Percentiles rank a stretch among this genome's conserved stretches.
Evolutionary conservation across 768 basidiomycete genomes (phyloP).

Genomic region (Russula foetens): DNA sequence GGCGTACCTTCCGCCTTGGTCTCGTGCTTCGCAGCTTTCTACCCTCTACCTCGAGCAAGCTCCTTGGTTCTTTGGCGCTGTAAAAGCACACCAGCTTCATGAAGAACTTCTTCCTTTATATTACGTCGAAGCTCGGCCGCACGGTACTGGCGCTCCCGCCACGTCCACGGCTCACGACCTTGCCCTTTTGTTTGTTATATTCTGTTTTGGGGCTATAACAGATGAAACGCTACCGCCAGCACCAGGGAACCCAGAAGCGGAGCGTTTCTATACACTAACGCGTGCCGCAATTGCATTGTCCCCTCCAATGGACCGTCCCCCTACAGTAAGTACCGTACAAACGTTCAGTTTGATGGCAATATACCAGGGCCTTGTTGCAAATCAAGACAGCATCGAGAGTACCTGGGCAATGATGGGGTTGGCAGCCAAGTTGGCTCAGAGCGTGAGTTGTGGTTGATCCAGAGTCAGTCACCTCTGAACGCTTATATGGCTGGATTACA

Average conservation of each 20-base stretch:
- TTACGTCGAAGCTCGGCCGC: slow-evolving; percentile 41
- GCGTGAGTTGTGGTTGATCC: slow-evolving; percentile 36
- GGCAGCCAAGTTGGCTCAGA: slow-evolving; percentile 58
- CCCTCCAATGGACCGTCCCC: slow-evolving; percentile 61
- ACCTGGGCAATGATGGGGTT: slow-evolving; percentile 63
- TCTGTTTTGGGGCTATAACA: slow-evolving; percentile 7
- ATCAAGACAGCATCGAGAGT: slow-evolving; percentile 61
- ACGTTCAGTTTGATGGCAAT: slow-evolving; percentile 60
- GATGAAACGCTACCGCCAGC: slow-evolving; percentile 25
- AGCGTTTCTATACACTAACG: slow-evolving; percentile 50
- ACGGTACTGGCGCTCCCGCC: background rate
- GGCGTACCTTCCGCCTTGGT: slow-evolving; percentile 49
- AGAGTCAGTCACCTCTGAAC: background rate
- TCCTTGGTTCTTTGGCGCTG: slow-evolving; percentile 73
- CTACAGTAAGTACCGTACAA: slow-evolving; percentile 64
- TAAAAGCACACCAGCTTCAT: slow-evolving; percentile 52
- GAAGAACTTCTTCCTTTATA: slow-evolving; percentile 59
- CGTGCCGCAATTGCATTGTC: slow-evolving; percentile 59
- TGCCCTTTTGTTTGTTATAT: slow-evolving; percentile 9
- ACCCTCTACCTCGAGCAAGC: slow-evolving; percentile 72
- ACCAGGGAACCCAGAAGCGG: slow-evolving; percentile 43
- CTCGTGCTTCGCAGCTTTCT: slow-evolving; percentile 48
- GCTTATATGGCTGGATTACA: slow-evolving; percentile 22
- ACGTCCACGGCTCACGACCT: slow-evolving; percentile 8
- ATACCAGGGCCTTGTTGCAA: slow-evolving; percentile 57